These are phyloP conservation scores for Cenchrus fungigraminus DNA, from an alignment of 176 grass and related monocot genomes.

Conservation along the genomic window DNA sequence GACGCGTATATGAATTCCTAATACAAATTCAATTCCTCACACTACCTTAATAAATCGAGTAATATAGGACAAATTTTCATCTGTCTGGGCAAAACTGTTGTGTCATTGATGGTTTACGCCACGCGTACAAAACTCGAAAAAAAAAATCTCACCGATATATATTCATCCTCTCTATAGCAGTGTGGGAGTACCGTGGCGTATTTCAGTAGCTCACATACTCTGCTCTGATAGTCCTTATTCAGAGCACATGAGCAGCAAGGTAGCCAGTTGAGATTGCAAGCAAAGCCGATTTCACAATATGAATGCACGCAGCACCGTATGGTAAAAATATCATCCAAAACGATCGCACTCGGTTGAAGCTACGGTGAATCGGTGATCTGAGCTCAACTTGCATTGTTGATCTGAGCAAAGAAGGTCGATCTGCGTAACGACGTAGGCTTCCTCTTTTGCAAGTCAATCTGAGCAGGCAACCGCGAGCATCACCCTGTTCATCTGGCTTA, in stretches of 20 bases:
- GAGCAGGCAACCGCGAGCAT: conserved; percentile 3
- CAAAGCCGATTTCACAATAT: background rate
- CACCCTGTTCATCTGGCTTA: too few species aligned
- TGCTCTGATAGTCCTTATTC: too few species aligned
- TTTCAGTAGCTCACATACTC: too few species aligned
- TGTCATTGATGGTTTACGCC: too few species aligned
- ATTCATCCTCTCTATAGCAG: too few species aligned
- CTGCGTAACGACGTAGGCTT: background rate
- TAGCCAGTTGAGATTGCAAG: background rate
- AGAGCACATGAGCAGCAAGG: background rate
- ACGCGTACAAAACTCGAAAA: too few species aligned
- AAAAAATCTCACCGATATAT: too few species aligned
- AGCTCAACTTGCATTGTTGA: background rate
- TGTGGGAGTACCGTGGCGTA: too few species aligned
- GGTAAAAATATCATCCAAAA: too few species aligned
- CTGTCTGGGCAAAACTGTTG: too few species aligned
- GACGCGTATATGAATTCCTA: background rate
- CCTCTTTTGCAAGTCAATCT: conserved; percentile 1
- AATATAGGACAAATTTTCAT: too few species aligned
- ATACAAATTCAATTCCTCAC: background rate
- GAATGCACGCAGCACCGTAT: background rate
- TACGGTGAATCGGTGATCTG: background rate
- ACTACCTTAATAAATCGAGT: too few species aligned
- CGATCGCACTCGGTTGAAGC: background rate
- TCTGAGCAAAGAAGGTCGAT: background rate